These are phyloP conservation scores for Phenoliferia sp. DNA, from an alignment of 1,284 basidiomycete genomes.

Conservation along the genomic window DNA sequence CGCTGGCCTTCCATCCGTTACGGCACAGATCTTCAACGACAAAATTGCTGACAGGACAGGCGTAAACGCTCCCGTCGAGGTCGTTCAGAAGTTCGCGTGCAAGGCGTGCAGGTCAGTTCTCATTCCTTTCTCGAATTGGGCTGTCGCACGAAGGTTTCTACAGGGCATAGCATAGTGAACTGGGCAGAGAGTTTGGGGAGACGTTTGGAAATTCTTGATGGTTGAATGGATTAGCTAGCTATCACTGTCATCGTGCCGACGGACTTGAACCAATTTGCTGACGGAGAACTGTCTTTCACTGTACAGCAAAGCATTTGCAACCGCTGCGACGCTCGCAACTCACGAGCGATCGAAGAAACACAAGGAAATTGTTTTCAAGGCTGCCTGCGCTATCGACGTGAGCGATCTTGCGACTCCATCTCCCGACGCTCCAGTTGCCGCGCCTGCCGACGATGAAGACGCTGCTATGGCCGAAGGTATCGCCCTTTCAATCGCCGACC, in stretches of 20 bases:
- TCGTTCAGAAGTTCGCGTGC: slow-evolving; percentile 59
- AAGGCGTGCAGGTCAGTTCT: slow-evolving; percentile 69
- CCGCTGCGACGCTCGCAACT: slow-evolving; percentile 81
- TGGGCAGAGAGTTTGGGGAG: not conserved
- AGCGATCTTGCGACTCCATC: slow-evolving; percentile 6
- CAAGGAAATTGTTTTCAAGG: slow-evolving; percentile 67
- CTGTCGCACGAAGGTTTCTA: no score
- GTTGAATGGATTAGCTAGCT: not conserved
- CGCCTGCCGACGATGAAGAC: slow-evolving; percentile 13
- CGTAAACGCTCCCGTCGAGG: slow-evolving; percentile 4
- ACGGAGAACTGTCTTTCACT: not conserved
- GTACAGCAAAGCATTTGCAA: slow-evolving; percentile 80
- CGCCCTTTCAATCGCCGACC: slow-evolving; percentile 3
- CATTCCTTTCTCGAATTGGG: not conserved
- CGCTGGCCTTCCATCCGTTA: slow-evolving; percentile 82
- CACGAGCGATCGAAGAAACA: slow-evolving; percentile 89
- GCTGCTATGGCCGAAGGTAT: slow-evolving; percentile 14
- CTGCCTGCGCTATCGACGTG: slow-evolving; percentile 27
- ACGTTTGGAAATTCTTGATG: not conserved
- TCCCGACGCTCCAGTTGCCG: not conserved
- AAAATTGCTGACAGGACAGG: slow-evolving; percentile 58
- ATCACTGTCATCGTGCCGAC: not conserved
- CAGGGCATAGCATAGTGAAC: no score
- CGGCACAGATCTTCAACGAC: slow-evolving; percentile 72
- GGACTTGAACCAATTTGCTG: not conserved